A percentile compares a stretch with the other conserved stretches of the same genome.
phyloP scores from a whole-genome alignment of 2,329 filamentous ascomycete genomes.

The Huntiella abstrusa region DNA sequence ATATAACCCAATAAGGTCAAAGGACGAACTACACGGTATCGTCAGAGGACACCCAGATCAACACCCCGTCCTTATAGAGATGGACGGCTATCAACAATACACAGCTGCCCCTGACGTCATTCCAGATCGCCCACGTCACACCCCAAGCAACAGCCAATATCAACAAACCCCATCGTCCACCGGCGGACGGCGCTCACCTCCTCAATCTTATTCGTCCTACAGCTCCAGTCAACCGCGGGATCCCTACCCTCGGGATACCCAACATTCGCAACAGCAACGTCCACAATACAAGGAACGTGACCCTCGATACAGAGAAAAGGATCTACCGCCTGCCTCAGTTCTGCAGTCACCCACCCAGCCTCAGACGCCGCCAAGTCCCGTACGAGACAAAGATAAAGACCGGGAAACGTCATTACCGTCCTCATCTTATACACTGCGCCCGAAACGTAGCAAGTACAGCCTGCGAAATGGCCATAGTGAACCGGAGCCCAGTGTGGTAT shows the following conservation, averaged over 20 bases:
- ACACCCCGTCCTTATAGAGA: slow-evolving; percentile 7
- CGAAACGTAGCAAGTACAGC: slow-evolving; percentile 5
- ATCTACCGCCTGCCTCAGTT: slow-evolving; percentile 5
- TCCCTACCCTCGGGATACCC: background rate
- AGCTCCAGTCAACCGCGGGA: slow-evolving; percentile 1
- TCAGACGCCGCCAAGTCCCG: slow-evolving; percentile 2
- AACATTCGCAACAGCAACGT: background rate
- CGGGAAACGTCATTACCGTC: slow-evolving; percentile 1
- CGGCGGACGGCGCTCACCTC: background rate
- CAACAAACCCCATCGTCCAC: background rate
- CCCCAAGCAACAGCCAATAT: background rate
- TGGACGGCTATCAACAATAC: slow-evolving; percentile 5
- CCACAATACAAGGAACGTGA: slow-evolving; percentile 2
- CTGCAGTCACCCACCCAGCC: slow-evolving; percentile 2
- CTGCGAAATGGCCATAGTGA: slow-evolving; percentile 4
- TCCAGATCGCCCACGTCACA: background rate
- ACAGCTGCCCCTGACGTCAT: slow-evolving; percentile 8
- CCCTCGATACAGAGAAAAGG: slow-evolving; percentile 1
- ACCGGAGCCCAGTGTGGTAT: background rate
- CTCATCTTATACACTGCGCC: slow-evolving; percentile 3
- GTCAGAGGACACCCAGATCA: slow-evolving; percentile 7
- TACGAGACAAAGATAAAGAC: slow-evolving; percentile 4
- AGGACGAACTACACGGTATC: slow-evolving; percentile 7
- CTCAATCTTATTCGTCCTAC: slow-evolving; percentile 1
- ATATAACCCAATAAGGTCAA: background rate